Base-by-base conservation (phyloP, 169 alveolate species). In the Plasmodium cynomolgi region DNA sequence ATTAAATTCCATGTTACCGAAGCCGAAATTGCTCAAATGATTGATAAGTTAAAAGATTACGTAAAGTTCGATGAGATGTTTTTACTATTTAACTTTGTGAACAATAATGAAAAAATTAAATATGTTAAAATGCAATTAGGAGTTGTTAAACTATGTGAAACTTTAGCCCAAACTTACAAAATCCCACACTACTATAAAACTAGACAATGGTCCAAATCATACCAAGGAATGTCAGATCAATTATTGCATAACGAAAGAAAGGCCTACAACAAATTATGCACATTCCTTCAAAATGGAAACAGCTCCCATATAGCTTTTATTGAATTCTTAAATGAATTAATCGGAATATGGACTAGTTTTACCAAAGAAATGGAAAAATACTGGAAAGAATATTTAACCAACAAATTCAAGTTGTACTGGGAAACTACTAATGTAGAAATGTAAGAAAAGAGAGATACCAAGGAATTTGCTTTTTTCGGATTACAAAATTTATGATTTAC, bases 211-310 rank as follows among this genome's bases (percentile, higher is more conserved):
- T 1, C 56, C 33, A 83, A 83, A 37, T 8, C 81, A 3, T 56
- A 23, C 72, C 80, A 56, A 13, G 81, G 80, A n/a, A 83, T 83
- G 91, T 2, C 77, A 83, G 81, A 83, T 15, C 50, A 31, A 56
- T 29, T 83, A 62, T 8, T 83, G 41, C 47, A 34, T 31, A 83
- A 83, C n/a, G 91, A 83, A 83, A 68, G n/a, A 44, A 80, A 33
- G 26, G 5, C 84, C 11, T 80, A 80, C 56, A 80, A 80, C 71
- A 80, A 80, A 2, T 80, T 80, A 20, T 80, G 84, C 71, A 20
- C 58, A 17, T 80, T 80, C 84, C 74, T 80, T 31, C 84, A 80
- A 80, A 80, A n/a, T 33, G 84, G 84, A 44, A 80, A 80, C 20
- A 80, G 74, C 26, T 80, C 84, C 17, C 84, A 80, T 44, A 20